Evolutionary conservation across 169 alveolate species (phyloP).

Genomic region (Eimeria brunetti): DNA sequence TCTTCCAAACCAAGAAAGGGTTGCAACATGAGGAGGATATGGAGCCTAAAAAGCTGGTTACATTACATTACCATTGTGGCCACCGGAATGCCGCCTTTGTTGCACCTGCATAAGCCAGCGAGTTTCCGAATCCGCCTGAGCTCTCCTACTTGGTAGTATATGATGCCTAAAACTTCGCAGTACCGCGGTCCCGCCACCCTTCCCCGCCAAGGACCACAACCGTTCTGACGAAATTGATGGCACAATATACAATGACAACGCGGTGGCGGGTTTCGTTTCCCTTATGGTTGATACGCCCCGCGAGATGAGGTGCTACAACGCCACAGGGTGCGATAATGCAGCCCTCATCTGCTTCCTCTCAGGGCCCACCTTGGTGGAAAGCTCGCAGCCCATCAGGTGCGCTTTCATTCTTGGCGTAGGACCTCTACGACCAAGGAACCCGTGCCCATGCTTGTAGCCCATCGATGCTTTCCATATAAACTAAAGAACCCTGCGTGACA

Average conservation of each 20-base stretch:
- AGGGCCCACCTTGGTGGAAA: conserved; percentile 10
- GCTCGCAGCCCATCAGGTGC: conserved; percentile 5
- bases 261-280: conserved; percentile 50
- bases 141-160: background rate
- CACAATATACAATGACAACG: conserved; percentile 11
- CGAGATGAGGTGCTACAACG: conserved; percentile 41
- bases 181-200: conserved; percentile 17
- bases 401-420: background rate
- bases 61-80: background rate
- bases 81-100: background rate
- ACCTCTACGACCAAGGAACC: background rate
- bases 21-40: background rate
- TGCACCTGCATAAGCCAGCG: background rate
- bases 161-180: background rate
- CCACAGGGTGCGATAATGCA: conserved; percentile 26
- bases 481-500: background rate
- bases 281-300: conserved; percentile 20
- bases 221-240: background rate
- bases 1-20: background rate
- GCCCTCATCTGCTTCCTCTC: conserved; percentile 29
- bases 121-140: background rate
- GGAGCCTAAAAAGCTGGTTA: background rate
- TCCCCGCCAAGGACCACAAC: background rate
- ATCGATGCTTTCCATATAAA: background rate
- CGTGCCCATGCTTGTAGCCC: background rate